These are phyloP conservation scores for Mallotus japonicus DNA, from an alignment of 441 rosid species.

Conservation along the genomic window DNA sequence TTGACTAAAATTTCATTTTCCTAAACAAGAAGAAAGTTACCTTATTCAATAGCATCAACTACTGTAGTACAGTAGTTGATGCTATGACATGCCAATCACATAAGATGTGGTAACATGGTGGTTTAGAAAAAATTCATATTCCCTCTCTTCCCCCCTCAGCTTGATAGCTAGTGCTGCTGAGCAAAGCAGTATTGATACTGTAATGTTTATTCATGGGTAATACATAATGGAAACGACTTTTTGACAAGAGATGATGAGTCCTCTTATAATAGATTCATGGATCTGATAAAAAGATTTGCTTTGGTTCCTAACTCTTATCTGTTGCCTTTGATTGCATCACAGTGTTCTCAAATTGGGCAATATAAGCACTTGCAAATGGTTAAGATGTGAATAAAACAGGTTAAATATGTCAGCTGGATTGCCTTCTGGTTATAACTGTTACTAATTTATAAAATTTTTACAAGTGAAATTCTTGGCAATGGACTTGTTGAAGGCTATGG, in stretches of 20 bases:
- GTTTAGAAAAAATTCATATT: background rate
- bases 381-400: too few species aligned
- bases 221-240: background rate
- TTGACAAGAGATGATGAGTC: background rate
- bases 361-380: too few species aligned
- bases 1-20: background rate
- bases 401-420: too few species aligned
- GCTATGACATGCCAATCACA: background rate
- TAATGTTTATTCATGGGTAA: background rate
- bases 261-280: background rate
- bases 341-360: too few species aligned
- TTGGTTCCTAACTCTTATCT: too few species aligned
- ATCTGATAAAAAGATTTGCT: background rate
- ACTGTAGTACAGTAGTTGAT: background rate
- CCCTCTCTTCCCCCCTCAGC: background rate
- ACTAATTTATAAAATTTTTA: too few species aligned
- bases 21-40: background rate
- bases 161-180: background rate
- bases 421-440: too few species aligned
- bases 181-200: background rate
- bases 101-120: background rate
- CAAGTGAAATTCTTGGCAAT: too few species aligned
- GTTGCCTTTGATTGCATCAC: too few species aligned
- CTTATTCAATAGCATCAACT: background rate
- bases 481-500: too few species aligned